A percentile compares a stretch with the other conserved stretches of the same genome.
Conservation (phyloP, 176 grass and related monocot species). For the Carex cristatella region DNA sequence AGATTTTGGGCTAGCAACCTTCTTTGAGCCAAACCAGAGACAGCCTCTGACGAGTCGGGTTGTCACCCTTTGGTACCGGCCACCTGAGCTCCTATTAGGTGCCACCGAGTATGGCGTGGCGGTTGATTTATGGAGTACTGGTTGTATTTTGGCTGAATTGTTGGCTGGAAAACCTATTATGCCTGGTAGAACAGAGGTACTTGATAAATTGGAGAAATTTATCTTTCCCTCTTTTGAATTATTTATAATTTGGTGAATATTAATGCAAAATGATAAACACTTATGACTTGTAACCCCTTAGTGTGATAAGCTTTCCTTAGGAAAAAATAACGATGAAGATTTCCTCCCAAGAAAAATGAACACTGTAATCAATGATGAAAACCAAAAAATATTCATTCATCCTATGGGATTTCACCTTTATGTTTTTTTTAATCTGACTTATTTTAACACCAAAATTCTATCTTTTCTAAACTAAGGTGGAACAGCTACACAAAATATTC, state of each 20-base stretch:
- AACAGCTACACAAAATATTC: constrained; percentile 62
- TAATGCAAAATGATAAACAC: neutral
- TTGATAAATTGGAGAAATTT: neutral
- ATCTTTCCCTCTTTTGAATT: neutral
- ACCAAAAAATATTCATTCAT: neutral
- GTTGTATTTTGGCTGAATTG: constrained; percentile 51
- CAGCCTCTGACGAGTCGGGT: constrained; percentile 48
- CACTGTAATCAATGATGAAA: neutral
- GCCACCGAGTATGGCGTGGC: constrained; percentile 44
- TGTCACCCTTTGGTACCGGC: constrained; percentile 49
- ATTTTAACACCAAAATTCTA: neutral
- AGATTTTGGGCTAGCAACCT: constrained; percentile 46
- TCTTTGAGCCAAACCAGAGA: constrained; percentile 30
- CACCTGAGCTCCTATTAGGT: constrained; percentile 46
- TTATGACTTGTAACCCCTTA: neutral
- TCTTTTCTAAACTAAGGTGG: constrained; percentile 25
- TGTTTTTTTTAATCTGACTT: neutral
- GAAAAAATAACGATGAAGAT: neutral
- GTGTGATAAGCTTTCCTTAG: neutral
- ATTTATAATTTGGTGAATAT: neutral
- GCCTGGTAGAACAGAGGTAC: constrained; percentile 51
- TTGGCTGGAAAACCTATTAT: constrained; percentile 51
- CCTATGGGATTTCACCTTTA: neutral
- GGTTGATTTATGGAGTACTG: constrained; percentile 57
- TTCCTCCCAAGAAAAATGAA: neutral